These are phyloP conservation scores for Globisporangium ultimum DNA, from an alignment of 352 stramenopile genomes.

Conservation along the genomic window DNA sequence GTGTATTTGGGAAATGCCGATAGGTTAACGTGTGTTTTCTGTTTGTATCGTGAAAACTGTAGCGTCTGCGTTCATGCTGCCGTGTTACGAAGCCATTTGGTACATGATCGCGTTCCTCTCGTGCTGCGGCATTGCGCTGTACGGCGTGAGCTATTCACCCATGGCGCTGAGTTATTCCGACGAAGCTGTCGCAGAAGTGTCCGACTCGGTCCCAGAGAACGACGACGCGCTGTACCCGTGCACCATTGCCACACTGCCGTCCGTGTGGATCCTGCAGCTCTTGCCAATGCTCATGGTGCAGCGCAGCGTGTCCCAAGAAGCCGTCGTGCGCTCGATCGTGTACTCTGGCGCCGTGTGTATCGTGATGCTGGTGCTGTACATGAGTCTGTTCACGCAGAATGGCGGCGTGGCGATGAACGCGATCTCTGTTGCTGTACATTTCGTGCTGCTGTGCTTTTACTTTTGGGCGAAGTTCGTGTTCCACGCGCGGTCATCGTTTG, in stretches of 20 bases:
- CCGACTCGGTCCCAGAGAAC: constrained; percentile 7
- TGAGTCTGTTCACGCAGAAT: constrained; percentile 50
- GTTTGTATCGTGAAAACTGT: constrained; percentile 2
- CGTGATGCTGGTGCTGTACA: constrained; percentile 53
- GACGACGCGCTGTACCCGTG: constrained; percentile 44
- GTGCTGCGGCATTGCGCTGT: constrained; percentile 45
- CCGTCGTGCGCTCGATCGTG: constrained; percentile 62
- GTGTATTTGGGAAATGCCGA: background rate
- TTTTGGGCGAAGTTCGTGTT: constrained; percentile 80
- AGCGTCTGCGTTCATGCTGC: constrained; percentile 86
- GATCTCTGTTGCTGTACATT: constrained; percentile 51
- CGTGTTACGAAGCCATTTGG: constrained; percentile 83
- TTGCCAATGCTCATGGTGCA: constrained; percentile 86
- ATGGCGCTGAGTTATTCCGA: constrained; percentile 18
- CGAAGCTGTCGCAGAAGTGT: constrained; percentile 15
- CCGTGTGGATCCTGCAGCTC: constrained; percentile 73
- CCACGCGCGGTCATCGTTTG: constrained; percentile 71
- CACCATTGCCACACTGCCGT: constrained; percentile 48
- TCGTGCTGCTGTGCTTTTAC: constrained; percentile 64
- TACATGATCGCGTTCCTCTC: constrained; percentile 73
- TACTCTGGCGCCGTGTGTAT: constrained; percentile 61
- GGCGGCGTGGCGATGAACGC: constrained; percentile 39
- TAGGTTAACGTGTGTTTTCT: background rate
- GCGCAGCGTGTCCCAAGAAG: constrained; percentile 72
- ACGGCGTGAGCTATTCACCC: constrained; percentile 37